These are phyloP conservation scores for Linnemannia zychae DNA, from an alignment of 192 early-diverging fungal genomes.

Conservation along the genomic window DNA sequence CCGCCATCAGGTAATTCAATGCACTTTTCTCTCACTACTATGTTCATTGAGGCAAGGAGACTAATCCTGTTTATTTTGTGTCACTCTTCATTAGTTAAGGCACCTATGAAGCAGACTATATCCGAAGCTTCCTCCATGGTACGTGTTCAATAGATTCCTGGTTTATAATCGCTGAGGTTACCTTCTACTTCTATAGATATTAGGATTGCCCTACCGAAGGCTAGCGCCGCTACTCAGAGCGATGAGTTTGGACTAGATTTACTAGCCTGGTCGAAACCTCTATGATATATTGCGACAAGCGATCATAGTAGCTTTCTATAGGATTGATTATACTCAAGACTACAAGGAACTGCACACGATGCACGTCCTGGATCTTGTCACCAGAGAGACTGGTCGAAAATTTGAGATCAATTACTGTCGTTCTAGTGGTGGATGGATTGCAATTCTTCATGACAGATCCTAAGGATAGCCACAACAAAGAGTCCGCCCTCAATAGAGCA, in stretches of 20 bases:
- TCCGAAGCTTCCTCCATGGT: not conserved
- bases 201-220: conserved; percentile 17
- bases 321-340: too few relatives aligned
- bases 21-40: too few relatives aligned
- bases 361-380: conserved; percentile 30
- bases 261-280: conserved; percentile 22
- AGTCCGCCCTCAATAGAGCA: conserved; percentile 29
- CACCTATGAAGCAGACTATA: too few relatives aligned
- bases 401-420: conserved; percentile 30
- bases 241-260: conserved; percentile 9
- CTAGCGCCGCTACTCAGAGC: conserved; percentile 15
- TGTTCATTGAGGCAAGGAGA: too few relatives aligned
- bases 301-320: too few relatives aligned
- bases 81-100: too few relatives aligned
- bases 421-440: conserved; percentile 49
- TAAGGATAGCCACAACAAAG: conserved; percentile 28
- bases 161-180: not conserved
- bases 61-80: too few relatives aligned
- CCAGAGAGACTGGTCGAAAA: conserved; percentile 19
- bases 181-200: too few relatives aligned
- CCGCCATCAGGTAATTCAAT: not conserved
- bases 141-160: not conserved
- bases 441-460: conserved; percentile 26
- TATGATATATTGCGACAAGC: conserved; percentile 12
- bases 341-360: conserved; percentile 37